Percentiles rank a stretch among this genome's conserved stretches.
Evolutionary conservation across 1,284 basidiomycete genomes (phyloP).

Genomic region (Cerrena zonata): DNA sequence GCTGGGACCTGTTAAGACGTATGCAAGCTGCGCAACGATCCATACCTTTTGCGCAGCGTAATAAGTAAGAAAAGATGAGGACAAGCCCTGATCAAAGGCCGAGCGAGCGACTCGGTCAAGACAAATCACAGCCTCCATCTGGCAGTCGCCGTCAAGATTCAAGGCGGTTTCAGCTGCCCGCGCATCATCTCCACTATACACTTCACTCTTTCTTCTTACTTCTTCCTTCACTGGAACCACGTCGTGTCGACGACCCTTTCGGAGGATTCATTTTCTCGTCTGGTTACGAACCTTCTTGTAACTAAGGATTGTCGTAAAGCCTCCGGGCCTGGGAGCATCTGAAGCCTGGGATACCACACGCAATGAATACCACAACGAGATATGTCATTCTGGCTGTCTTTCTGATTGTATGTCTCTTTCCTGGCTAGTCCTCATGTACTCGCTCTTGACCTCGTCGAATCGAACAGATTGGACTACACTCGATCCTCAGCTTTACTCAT

Average conservation of each 20-base stretch:
- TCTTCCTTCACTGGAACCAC: background rate
- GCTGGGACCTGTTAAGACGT: no score
- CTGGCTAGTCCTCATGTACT: background rate
- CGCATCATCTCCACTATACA: no score
- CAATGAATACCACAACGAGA: slow-evolving; percentile 20
- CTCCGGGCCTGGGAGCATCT: no score
- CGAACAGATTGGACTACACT: slow-evolving; percentile 30
- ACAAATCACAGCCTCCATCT: background rate
- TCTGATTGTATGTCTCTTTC: slow-evolving; percentile 19
- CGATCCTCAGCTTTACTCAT: slow-evolving; percentile 32
- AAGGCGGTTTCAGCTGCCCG: background rate
- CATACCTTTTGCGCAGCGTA: no score
- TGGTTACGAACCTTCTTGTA: no score
- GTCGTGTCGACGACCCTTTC: background rate
- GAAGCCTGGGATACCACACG: background rate
- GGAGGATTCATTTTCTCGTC: background rate
- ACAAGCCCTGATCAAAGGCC: no score
- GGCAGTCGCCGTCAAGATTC: background rate
- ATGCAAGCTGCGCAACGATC: no score
- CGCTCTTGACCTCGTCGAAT: slow-evolving; percentile 9
- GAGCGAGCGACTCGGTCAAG: no score
- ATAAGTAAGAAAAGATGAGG: no score
- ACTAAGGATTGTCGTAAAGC: no score
- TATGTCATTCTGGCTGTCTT: slow-evolving; percentile 24
- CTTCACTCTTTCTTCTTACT: background rate